Percentiles rank a stretch among this genome's conserved stretches.
phyloP scores from a whole-genome alignment of 192 early-diverging fungal genomes.

The Pecoramyces ruminantium region DNA sequence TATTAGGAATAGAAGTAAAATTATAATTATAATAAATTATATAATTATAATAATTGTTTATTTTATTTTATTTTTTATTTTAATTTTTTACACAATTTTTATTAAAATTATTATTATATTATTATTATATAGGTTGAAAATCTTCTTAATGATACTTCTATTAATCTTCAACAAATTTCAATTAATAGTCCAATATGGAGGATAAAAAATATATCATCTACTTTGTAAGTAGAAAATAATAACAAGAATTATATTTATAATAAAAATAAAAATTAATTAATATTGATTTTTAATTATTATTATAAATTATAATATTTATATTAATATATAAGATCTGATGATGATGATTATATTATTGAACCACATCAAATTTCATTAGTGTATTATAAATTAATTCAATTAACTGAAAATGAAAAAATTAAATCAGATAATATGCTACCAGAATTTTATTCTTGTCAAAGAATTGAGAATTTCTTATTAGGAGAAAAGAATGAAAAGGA shows the following conservation, averaged over 20 bases:
- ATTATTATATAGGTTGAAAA: slow-evolving; percentile 45
- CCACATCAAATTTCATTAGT: slow-evolving; percentile 20
- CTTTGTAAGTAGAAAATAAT: slow-evolving; percentile 12
- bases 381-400: slow-evolving; percentile 22
- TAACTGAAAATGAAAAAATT: background rate
- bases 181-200: slow-evolving; percentile 54
- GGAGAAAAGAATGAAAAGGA: slow-evolving; percentile 4
- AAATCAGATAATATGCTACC: slow-evolving; percentile 7
- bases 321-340: background rate
- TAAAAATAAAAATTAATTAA: too few relatives aligned
- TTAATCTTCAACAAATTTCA: slow-evolving; percentile 51
- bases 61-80: too few relatives aligned
- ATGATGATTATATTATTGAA: slow-evolving; percentile 1
- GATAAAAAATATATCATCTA: slow-evolving; percentile 11
- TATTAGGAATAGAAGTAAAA: slow-evolving; percentile 74
- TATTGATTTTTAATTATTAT: too few relatives aligned
- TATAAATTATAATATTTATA: too few relatives aligned
- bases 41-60: too few relatives aligned
- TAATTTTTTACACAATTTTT: too few relatives aligned
- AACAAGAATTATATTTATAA: too few relatives aligned
- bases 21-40: too few relatives aligned
- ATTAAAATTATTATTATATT: background rate
- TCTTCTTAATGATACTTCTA: slow-evolving; percentile 31
- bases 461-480: slow-evolving; percentile 24
- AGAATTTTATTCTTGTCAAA: slow-evolving; percentile 22